Conservation (phyloP, 768 basidiomycete species). For the Termitomyces sp. region DNA sequence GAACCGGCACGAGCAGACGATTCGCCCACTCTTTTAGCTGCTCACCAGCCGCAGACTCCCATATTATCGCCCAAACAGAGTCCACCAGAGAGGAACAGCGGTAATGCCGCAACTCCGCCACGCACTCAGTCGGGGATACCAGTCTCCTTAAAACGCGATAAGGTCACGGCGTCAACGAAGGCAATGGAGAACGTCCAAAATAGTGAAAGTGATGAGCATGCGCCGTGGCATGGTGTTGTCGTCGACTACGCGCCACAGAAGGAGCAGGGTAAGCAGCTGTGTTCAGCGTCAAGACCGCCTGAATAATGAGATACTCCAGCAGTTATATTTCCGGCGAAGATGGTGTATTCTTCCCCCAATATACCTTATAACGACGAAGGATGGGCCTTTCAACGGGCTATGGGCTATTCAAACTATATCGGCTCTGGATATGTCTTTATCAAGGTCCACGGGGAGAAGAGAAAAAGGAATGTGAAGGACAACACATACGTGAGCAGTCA, state of each 20-base stretch:
- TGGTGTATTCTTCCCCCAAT: slow-evolving; percentile 7
- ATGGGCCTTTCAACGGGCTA: slow-evolving; percentile 90
- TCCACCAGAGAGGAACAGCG: neutral
- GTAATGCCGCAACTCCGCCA: neutral
- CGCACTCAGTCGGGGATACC: slow-evolving; percentile 8
- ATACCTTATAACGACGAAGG: slow-evolving; percentile 10
- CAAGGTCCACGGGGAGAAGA: slow-evolving; percentile 75
- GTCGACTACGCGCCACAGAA: slow-evolving; percentile 9
- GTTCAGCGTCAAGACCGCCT: neutral
- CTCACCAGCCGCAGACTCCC: neutral
- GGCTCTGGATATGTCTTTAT: slow-evolving; percentile 86
- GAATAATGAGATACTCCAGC: slow-evolving; percentile 4
- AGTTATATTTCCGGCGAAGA: slow-evolving; percentile 12
- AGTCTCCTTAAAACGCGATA: neutral
- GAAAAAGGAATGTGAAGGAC: slow-evolving; percentile 84
- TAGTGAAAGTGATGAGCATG: neutral
- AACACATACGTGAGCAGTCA: slow-evolving; percentile 75
- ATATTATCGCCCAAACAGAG: neutral
- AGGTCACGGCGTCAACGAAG: slow-evolving; percentile 2
- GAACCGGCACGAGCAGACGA: slow-evolving; percentile 1
- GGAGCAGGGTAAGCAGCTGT: slow-evolving; percentile 8
- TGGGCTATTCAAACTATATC: slow-evolving; percentile 86
- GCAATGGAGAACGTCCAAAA: neutral
- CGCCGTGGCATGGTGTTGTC: slow-evolving; percentile 12
- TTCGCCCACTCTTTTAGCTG: neutral